Base-by-base conservation (phyloP, 768 basidiomycete genomes). In the Zangia roseola region DNA sequence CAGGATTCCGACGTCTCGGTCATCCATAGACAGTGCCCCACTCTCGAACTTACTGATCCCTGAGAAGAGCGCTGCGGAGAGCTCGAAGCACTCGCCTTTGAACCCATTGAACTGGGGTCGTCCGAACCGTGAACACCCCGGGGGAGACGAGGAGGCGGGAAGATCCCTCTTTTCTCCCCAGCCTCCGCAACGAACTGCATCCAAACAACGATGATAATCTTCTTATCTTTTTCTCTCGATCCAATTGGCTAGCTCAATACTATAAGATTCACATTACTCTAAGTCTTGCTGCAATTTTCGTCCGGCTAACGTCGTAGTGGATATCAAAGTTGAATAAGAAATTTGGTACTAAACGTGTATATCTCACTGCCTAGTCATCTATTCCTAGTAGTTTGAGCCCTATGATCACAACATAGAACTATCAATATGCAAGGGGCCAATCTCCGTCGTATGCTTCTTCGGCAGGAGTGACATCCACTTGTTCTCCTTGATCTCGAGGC, bases 381-480 rank as follows among this genome's bases (percentile, higher is more conserved):
- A 31, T 31, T 14, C 13, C 13, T 14, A 31, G 10, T 14, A 14
- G 26, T 10, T n/a, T 26, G 12, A 28, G 13, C 7, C 7, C 31
- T 25, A 25, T 36, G 23, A 3, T 48, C 47, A 42, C 40, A 48
- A 57, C n/a, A 47, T 42, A 4, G 46, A 47, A 23, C 50, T 23
- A 10, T 57, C 56, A 6, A 58, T 7, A 9, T 54, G 56, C 17
- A 58, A 37, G 6, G 56, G 56, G 1, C 56, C 56, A 10, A 53
- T 47, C 7, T 58, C 56, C 7, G 34, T 37, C 7, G 30, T 2
- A 2, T 13, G 23, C 7, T 28, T 31, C 49, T 37, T 64, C 2
- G 69, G 70, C 6, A 75, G 45, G 3, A 72, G 58, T 2, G 48
- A 58, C 24, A 75, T 64, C 25, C 51, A 53, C 16, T 73, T 63